Percentiles rank a stretch among this genome's conserved stretches.
These are phyloP conservation scores for Botrytis pseudocinerea DNA, from an alignment of 2,329 filamentous ascomycete species.

Conservation along the genomic window DNA sequence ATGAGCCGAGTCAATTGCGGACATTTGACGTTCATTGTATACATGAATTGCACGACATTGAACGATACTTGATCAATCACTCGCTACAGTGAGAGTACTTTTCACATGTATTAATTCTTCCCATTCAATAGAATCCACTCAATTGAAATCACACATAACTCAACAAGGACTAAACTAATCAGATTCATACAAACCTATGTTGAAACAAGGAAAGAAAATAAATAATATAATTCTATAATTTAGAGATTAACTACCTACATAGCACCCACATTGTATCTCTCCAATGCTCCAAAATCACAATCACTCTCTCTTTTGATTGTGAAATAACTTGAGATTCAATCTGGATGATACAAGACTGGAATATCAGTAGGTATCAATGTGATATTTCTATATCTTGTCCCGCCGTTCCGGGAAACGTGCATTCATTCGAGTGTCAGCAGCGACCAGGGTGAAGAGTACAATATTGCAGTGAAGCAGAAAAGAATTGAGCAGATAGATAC, in stretches of 20 bases:
- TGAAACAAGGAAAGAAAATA: rapidly evolving
- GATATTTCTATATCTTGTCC: too few relatives aligned
- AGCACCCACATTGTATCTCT: background rate
- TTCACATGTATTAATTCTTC: background rate
- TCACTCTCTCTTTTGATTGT: background rate
- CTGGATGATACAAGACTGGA: too few relatives aligned
- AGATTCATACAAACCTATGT: background rate
- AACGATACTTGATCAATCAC: background rate
- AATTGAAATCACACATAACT: background rate
- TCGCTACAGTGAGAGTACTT: too few relatives aligned
- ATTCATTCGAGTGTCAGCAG: too few relatives aligned
- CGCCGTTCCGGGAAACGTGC: too few relatives aligned
- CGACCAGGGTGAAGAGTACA: too few relatives aligned
- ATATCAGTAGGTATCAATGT: too few relatives aligned
- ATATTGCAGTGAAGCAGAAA: too few relatives aligned
- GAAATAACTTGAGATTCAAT: too few relatives aligned
- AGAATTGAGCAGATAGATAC: too few relatives aligned
- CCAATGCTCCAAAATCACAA: rapidly evolving
- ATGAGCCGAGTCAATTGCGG: background rate
- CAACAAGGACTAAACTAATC: background rate
- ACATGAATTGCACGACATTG: background rate
- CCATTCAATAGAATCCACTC: background rate
- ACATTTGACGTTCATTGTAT: background rate
- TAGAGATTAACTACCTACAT: background rate
- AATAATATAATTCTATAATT: background rate